A percentile compares a stretch with the other conserved stretches of the same genome.
Conservation (phyloP, 257 asterid genomes). For the Rhazya stricta region DNA sequence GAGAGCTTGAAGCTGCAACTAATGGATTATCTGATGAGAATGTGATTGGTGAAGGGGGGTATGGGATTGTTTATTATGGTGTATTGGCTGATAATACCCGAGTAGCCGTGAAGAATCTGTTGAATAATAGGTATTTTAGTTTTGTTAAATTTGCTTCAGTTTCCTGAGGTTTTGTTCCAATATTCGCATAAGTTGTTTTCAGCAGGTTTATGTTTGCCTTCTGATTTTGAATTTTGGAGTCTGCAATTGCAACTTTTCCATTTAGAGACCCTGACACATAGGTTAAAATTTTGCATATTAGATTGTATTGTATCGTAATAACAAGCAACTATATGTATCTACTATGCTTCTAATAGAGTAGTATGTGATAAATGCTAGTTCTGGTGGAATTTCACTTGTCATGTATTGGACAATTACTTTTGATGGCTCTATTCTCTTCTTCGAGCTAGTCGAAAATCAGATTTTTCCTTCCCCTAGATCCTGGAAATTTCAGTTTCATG, state of each 20-base stretch:
- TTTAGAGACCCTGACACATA: not conserved
- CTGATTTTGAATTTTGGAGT: not conserved
- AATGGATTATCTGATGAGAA: constrained; percentile 83
- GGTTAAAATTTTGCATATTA: not conserved
- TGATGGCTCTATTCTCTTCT: not conserved
- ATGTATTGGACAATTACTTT: not conserved
- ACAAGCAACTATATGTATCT: not conserved
- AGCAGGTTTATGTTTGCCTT: not conserved
- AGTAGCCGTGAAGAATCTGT: constrained; percentile 80
- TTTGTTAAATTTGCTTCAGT: not conserved
- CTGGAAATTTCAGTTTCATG: not conserved
- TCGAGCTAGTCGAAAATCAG: not conserved
- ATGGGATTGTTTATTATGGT: constrained; percentile 87
- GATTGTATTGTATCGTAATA: not conserved
- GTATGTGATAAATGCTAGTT: constrained; percentile 9
- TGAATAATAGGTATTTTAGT: constrained; percentile 63
- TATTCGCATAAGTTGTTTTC: not conserved
- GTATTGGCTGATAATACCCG: constrained; percentile 64
- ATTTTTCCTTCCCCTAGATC: not conserved
- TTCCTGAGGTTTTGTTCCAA: not conserved
- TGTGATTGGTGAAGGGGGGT: constrained; percentile 96
- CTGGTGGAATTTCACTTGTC: not conserved
- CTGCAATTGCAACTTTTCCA: not conserved
- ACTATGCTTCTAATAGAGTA: not conserved
- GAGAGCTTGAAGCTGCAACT: constrained; percentile 97